Evolutionary conservation across 2,329 filamentous ascomycete species (phyloP).

Genomic region (Claviceps sp.): DNA sequence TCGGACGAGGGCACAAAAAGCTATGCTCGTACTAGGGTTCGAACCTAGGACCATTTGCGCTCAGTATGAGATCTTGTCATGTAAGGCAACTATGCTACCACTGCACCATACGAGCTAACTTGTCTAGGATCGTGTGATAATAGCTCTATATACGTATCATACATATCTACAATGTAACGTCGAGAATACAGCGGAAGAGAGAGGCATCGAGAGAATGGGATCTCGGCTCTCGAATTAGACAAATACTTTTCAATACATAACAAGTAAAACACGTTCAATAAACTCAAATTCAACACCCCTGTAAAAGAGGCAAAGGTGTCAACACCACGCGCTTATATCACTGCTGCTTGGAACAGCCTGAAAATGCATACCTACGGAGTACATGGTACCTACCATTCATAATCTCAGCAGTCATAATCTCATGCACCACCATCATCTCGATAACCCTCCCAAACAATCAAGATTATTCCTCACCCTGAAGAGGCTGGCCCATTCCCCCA

Average conservation of each 20-base stretch:
- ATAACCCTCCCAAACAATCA: background rate
- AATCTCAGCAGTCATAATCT: background rate
- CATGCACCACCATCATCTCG: background rate
- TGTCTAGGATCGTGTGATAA: background rate
- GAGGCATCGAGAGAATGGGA: no score
- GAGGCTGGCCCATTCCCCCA: slow-evolving; percentile 41
- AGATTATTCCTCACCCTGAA: slow-evolving; percentile 26
- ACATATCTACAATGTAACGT: no score
- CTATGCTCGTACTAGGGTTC: slow-evolving; percentile 28
- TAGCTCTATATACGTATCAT: accelerated
- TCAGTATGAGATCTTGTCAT: slow-evolving; percentile 4
- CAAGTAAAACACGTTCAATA: no score
- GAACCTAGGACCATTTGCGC: slow-evolving; percentile 30
- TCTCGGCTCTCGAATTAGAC: no score
- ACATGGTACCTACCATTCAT: no score
- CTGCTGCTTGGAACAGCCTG: no score
- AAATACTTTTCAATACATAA: no score
- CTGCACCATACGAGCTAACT: slow-evolving; percentile 17
- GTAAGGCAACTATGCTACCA: slow-evolving; percentile 28
- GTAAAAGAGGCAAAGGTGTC: no score
- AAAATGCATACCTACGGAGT: no score
- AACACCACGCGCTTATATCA: no score
- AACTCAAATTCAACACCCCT: no score
- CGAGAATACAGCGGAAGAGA: no score
- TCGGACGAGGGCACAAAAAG: background rate